These are phyloP conservation scores for Boechera divaricarpa DNA, from an alignment of 345 rosid species.

Conservation along the genomic window DNA sequence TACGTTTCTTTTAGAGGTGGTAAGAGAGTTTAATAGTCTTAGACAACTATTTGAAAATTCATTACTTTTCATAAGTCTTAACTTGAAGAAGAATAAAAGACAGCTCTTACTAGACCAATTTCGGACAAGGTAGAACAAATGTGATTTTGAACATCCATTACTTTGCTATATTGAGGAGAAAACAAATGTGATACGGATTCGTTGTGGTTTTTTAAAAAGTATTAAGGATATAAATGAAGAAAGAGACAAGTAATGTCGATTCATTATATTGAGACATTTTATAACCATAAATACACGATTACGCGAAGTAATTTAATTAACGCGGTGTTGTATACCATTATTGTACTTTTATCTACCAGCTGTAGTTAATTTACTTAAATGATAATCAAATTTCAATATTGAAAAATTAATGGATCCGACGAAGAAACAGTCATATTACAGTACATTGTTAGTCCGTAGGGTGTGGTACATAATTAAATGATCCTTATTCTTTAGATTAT, in stretches of 20 bases:
- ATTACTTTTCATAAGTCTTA: background rate
- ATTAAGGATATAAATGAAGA: slow-evolving; percentile 24
- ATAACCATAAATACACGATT: slow-evolving; percentile 15
- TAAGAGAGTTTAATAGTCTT: slow-evolving; percentile 4
- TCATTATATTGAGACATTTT: slow-evolving; percentile 1
- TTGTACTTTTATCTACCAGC: background rate
- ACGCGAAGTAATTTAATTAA: slow-evolving; percentile 19
- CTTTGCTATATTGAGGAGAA: slow-evolving; percentile 21
- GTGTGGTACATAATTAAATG: background rate
- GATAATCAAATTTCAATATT: background rate
- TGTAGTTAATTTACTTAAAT: slow-evolving; percentile 15
- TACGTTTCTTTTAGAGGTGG: background rate
- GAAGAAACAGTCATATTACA: background rate
- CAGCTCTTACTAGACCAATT: background rate
- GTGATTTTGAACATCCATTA: background rate
- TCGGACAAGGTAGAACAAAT: background rate
- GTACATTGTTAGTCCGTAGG: background rate
- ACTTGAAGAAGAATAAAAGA: background rate
- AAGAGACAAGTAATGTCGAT: slow-evolving; percentile 26
- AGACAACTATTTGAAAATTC: background rate
- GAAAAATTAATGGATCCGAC: slow-evolving; percentile 2
- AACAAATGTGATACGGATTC: slow-evolving; percentile 2
- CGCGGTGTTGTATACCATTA: slow-evolving; percentile 20
- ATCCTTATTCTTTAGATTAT: no score
- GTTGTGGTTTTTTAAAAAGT: background rate